These are phyloP conservation scores for Beauveria caledonica DNA, from an alignment of 2,329 filamentous ascomycete species.

Conservation along the genomic window DNA sequence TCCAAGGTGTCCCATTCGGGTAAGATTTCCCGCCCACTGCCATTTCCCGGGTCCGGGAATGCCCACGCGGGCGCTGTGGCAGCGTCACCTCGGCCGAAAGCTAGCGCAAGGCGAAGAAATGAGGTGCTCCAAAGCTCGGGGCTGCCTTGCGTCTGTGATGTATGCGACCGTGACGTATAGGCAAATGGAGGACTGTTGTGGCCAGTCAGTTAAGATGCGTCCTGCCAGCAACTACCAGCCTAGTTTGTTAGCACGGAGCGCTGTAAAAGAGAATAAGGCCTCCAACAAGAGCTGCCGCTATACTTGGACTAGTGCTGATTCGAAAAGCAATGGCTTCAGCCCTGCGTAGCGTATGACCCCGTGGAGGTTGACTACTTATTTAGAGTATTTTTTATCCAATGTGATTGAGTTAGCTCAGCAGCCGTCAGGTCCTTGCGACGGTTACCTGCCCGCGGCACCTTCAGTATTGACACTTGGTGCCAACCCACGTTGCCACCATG, in stretches of 20 bases:
- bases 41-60: not conserved
- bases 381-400: too few species aligned
- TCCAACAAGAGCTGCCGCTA: not conserved
- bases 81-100: not conserved
- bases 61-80: not conserved
- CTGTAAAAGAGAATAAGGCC: not conserved
- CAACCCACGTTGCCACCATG: not conserved
- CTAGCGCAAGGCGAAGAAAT: not conserved
- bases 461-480: not conserved
- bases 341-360: not conserved
- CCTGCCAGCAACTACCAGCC: not conserved
- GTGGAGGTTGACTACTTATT: not conserved
- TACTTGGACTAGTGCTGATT: not conserved
- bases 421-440: not conserved
- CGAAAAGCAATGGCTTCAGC: not conserved
- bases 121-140: not conserved
- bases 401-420: not conserved
- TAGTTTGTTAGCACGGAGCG: not conserved
- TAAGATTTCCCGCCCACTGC: not conserved
- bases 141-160: not conserved
- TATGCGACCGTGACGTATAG: not conserved
- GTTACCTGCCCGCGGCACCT: not conserved
- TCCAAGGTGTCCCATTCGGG: not conserved
- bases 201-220: too few species aligned
- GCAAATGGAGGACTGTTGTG: not conserved